phyloP scores from a whole-genome alignment of 371 early-diverging fungal genomes.

The Sporodiniella umbellata region DNA sequence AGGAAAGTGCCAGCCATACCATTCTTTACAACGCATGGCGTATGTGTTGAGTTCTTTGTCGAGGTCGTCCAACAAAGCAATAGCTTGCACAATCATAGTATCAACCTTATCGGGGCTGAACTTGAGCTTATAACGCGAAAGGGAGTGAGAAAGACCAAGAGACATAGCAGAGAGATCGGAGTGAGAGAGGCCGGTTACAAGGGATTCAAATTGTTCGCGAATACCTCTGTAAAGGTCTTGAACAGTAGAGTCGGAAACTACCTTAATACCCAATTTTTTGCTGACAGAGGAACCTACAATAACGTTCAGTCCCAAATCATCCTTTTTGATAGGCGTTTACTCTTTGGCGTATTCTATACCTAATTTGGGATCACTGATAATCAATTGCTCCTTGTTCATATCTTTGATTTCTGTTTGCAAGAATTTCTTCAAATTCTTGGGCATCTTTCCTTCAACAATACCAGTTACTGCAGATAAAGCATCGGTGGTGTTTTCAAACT shows the following conservation, averaged over 20 bases:
- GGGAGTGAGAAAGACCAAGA: slow-evolving; percentile 75
- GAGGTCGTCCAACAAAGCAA: slow-evolving; percentile 88
- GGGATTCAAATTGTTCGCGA: slow-evolving; percentile 76
- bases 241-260: slow-evolving; percentile 82
- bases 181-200: slow-evolving; percentile 64
- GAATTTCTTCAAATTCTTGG: slow-evolving; percentile 91
- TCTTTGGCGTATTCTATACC: slow-evolving; percentile 47
- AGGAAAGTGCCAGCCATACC: slow-evolving; percentile 95
- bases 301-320: neutral
- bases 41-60: slow-evolving; percentile 97
- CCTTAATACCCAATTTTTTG: slow-evolving; percentile 90
- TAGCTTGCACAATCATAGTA: slow-evolving; percentile 97
- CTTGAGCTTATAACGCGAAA: slow-evolving; percentile 90
- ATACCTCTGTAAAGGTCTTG: slow-evolving; percentile 94
- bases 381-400: slow-evolving; percentile 87
- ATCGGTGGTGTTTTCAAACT: slow-evolving; percentile 96
- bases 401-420: slow-evolving; percentile 80
- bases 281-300: slow-evolving; percentile 80
- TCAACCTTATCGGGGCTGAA: slow-evolving; percentile 92
- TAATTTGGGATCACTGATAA: slow-evolving; percentile 93
- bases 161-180: slow-evolving; percentile 86
- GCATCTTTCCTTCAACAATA: slow-evolving; percentile 91
- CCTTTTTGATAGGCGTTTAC: neutral
- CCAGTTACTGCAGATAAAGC: slow-evolving; percentile 93
- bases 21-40: slow-evolving; percentile 96